Conservation (phyloP, 179 eudicot species). For the Sideroxylon spinosum region DNA sequence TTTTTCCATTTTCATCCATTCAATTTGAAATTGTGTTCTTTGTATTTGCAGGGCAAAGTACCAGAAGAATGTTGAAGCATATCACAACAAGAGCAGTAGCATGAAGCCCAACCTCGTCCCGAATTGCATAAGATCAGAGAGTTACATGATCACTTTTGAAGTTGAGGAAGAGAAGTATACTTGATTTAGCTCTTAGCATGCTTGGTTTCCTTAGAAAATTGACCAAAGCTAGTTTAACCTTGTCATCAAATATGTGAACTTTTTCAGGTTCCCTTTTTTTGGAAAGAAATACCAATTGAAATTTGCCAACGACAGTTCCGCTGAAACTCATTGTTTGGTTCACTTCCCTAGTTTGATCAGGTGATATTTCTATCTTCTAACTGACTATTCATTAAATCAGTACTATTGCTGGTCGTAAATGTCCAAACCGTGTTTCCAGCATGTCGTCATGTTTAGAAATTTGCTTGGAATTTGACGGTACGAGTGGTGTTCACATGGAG, state of each 20-base stretch:
- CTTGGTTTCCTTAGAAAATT: conserved; percentile 1
- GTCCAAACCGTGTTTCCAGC: background rate
- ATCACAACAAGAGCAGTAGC: conserved; percentile 71
- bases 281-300: conserved; percentile 95
- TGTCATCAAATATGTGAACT: conserved; percentile 11
- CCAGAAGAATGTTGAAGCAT: conserved; percentile 96
- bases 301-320: conserved; percentile 70
- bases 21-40: background rate
- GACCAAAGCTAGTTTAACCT: background rate
- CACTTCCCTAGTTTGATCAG: conserved; percentile 97
- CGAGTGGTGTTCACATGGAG: background rate
- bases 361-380: conserved; percentile 29
- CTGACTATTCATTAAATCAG: background rate
- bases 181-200: conserved; percentile 7
- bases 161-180: conserved; percentile 96
- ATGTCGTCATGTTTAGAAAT: background rate
- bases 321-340: conserved; percentile 94
- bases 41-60: conserved; percentile 73
- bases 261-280: conserved; percentile 78
- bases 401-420: background rate
- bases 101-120: conserved; percentile 84
- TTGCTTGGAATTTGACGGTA: background rate
- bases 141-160: conserved; percentile 94
- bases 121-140: conserved; percentile 90
- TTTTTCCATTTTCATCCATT: background rate